These are phyloP conservation scores for Caloboletus firmus DNA, from an alignment of 1,284 basidiomycete genomes.

Conservation along the genomic window DNA sequence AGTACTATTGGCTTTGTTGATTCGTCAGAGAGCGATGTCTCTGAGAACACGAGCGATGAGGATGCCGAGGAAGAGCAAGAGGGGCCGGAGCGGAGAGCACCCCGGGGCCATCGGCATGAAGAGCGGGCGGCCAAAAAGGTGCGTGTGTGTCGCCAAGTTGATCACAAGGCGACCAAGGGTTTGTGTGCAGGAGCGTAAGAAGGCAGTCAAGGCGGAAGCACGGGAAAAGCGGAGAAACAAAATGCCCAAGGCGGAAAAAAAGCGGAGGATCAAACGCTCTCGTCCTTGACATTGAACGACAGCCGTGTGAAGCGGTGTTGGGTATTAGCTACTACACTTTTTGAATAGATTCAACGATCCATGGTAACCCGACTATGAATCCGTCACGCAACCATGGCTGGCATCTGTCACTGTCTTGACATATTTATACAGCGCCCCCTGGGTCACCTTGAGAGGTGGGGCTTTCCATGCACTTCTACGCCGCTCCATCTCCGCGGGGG, in stretches of 20 bases:
- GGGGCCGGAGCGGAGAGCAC: slow-evolving; percentile 42
- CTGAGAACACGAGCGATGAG: slow-evolving; percentile 25
- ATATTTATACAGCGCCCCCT: slow-evolving; percentile 90
- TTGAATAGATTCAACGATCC: slow-evolving; percentile 8
- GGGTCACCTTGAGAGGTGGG: slow-evolving; percentile 80
- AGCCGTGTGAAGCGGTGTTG: slow-evolving; percentile 19
- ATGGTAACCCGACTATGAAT: slow-evolving; percentile 51
- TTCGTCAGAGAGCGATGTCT: slow-evolving; percentile 27
- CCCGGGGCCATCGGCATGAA: slow-evolving; percentile 86
- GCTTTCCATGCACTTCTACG: slow-evolving; percentile 73
- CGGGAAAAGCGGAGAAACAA: slow-evolving; percentile 88
- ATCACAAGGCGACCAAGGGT: slow-evolving; percentile 12
- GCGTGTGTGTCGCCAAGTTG: slow-evolving; percentile 14
- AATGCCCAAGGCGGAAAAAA: slow-evolving; percentile 94
- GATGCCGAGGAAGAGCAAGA: slow-evolving; percentile 34
- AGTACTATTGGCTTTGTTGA: slow-evolving; percentile 77
- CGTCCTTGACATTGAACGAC: slow-evolving; percentile 31
- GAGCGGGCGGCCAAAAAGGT: slow-evolving; percentile 93
- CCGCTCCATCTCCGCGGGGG: slow-evolving; percentile 67
- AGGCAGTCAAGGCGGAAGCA: slow-evolving; percentile 82
- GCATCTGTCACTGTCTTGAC: slow-evolving; percentile 84
- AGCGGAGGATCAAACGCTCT: slow-evolving; percentile 71
- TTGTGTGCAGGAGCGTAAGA: slow-evolving; percentile 76
- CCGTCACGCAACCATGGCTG: slow-evolving; percentile 85
- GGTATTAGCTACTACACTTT: slow-evolving; percentile 4